phyloP scores from a whole-genome alignment of 192 early-diverging fungal species.

The Pilobolus umbonatus region DNA sequence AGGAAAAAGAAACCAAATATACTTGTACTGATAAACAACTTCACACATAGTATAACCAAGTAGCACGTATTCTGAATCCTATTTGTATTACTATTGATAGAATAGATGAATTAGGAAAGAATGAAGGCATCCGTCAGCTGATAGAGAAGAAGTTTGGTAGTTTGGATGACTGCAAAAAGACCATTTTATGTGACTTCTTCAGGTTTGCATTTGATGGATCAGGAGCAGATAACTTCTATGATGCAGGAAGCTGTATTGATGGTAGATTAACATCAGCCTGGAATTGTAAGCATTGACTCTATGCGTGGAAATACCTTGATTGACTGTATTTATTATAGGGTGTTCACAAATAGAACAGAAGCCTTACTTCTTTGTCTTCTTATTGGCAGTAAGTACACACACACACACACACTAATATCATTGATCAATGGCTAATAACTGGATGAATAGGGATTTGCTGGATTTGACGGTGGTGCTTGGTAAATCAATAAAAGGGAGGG shows the following conservation, averaged over 20 bases:
- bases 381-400: constrained; percentile 58
- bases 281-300: constrained; percentile 56
- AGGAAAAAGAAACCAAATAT: background rate
- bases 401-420: background rate
- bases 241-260: constrained; percentile 94
- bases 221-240: constrained; percentile 87
- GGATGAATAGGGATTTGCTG: constrained; percentile 59
- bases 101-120: constrained; percentile 55
- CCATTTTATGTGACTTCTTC: constrained; percentile 86
- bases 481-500: no score
- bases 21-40: background rate
- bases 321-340: constrained; percentile 28
- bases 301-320: background rate
- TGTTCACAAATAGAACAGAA: constrained; percentile 93
- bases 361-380: constrained; percentile 84
- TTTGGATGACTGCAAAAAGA: constrained; percentile 56
- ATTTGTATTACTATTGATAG: constrained; percentile 72
- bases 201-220: constrained; percentile 94
- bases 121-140: constrained; percentile 60
- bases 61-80: constrained; percentile 91
- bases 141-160: constrained; percentile 68
- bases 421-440: background rate
- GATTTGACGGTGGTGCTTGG: constrained; percentile 67
- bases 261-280: constrained; percentile 90
- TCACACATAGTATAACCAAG: constrained; percentile 81